Conservation (phyloP, 805 yeast genomes). For the Candida dajiaensis region DNA sequence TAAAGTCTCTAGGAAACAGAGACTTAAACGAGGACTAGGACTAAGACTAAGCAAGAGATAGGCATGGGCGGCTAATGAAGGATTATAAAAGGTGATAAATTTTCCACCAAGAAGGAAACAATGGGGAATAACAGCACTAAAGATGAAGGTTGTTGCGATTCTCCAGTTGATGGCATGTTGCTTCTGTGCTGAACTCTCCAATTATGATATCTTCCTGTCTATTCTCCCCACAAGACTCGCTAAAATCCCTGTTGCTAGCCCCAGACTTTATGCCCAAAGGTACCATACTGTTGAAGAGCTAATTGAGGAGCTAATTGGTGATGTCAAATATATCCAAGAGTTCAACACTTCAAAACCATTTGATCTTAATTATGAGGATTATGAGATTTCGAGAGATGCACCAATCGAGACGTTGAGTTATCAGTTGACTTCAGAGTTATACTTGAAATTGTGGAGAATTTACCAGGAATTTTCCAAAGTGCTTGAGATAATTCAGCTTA, state of each 20-base stretch:
- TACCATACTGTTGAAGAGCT: constrained; percentile 6
- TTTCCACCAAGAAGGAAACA: no score
- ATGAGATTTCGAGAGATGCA: background rate
- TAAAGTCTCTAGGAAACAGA: no score
- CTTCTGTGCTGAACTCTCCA: background rate
- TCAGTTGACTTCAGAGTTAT: constrained; percentile 5
- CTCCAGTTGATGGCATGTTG: background rate
- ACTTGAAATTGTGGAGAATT: constrained; percentile 3
- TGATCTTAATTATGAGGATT: constrained; percentile 3
- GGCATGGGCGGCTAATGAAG: background rate
- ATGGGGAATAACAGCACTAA: no score
- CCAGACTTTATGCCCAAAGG: background rate
- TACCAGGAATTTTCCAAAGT: constrained; percentile 7
- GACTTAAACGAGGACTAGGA: background rate
- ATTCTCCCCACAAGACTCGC: background rate
- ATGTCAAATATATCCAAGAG: constrained; percentile 4
- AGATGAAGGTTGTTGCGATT: background rate
- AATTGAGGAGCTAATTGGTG: constrained; percentile 5
- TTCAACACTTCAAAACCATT: constrained; percentile 3
- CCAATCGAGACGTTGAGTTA: background rate
- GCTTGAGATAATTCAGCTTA: constrained; percentile 11
- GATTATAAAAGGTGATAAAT: no score
- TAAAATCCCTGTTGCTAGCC: background rate
- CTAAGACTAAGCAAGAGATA: background rate
- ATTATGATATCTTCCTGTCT: background rate